A percentile compares a stretch with the other conserved stretches of the same genome.
phyloP scores from a whole-genome alignment of 2,329 filamentous ascomycete genomes.

The Achaetomium macrosporum region DNA sequence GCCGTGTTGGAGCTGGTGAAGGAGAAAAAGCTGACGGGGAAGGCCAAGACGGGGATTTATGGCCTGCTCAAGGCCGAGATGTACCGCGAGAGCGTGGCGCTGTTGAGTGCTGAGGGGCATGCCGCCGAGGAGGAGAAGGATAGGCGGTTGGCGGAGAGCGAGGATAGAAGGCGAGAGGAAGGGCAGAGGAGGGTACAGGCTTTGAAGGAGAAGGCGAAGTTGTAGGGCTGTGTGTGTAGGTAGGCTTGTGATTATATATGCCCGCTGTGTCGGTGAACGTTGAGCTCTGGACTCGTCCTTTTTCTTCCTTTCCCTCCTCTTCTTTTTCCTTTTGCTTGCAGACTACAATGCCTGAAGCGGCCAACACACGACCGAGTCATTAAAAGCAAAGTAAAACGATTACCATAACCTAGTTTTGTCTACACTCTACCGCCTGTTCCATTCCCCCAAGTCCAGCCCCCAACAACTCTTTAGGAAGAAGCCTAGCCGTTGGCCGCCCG shows the following conservation, averaged over 20 bases:
- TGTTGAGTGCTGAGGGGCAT: slow-evolving; percentile 48
- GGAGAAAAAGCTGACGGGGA: slow-evolving; percentile 53
- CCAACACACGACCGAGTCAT: too few species aligned
- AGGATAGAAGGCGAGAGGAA: slow-evolving; percentile 39
- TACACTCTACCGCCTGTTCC: not conserved
- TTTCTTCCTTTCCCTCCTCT: too few species aligned
- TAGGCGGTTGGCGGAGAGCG: slow-evolving; percentile 35
- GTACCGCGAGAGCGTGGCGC: slow-evolving; percentile 59
- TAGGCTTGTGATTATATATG: not conserved
- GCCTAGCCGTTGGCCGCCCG: not conserved
- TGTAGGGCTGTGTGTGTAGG: slow-evolving; percentile 24
- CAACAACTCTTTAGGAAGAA: not conserved
- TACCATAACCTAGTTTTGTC: slow-evolving; percentile 2
- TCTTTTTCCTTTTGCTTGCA: too few species aligned
- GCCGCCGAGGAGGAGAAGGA: slow-evolving; percentile 46
- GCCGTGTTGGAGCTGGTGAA: slow-evolving; percentile 56
- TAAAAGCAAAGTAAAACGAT: too few species aligned
- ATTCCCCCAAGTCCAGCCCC: not conserved
- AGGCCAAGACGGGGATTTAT: slow-evolving; percentile 62
- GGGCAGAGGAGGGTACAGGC: slow-evolving; percentile 42
- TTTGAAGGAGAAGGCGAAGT: slow-evolving; percentile 41
- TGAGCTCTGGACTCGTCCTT: too few species aligned
- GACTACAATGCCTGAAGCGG: too few species aligned
- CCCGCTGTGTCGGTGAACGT: too few species aligned
- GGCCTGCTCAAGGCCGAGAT: slow-evolving; percentile 69